Evolutionary conservation across 306 rosid genomes (phyloP).

Genomic region (Dalbergia oliveri): DNA sequence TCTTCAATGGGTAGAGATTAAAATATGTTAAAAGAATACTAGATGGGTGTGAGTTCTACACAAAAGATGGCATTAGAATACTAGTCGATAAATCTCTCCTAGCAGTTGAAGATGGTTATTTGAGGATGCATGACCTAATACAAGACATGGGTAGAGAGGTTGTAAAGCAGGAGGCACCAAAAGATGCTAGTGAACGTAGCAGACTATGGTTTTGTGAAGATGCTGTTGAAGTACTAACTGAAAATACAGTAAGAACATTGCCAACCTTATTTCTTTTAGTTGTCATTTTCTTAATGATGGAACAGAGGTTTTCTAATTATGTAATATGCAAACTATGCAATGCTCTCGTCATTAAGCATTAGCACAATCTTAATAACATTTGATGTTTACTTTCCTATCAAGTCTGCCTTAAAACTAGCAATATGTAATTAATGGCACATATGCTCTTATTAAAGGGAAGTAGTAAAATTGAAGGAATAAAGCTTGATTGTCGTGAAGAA

Average conservation of each 20-base stretch:
- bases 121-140: conserved; percentile 14
- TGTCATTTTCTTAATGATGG: neutral
- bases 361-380: neutral
- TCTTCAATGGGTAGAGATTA: conserved; percentile 9
- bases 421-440: neutral
- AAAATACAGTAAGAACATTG: too few species aligned
- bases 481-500: neutral
- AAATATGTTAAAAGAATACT: conserved; percentile 2
- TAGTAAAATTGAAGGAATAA: neutral
- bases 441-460: neutral
- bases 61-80: conserved; percentile 7
- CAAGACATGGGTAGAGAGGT: conserved; percentile 23
- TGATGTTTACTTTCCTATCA: neutral
- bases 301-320: neutral
- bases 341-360: neutral
- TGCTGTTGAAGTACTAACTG: neutral
- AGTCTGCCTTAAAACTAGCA: neutral
- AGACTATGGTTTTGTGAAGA: conserved; percentile 30
- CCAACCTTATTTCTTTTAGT: neutral
- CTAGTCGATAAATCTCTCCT: conserved; percentile 6
- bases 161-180: neutral
- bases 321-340: neutral
- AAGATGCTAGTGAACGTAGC: neutral
- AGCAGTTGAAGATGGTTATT: neutral
- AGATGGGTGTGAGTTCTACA: neutral